Conservation (phyloP, 495 filamentous ascomycete species). For the Astrothelium subdiscretum region DNA sequence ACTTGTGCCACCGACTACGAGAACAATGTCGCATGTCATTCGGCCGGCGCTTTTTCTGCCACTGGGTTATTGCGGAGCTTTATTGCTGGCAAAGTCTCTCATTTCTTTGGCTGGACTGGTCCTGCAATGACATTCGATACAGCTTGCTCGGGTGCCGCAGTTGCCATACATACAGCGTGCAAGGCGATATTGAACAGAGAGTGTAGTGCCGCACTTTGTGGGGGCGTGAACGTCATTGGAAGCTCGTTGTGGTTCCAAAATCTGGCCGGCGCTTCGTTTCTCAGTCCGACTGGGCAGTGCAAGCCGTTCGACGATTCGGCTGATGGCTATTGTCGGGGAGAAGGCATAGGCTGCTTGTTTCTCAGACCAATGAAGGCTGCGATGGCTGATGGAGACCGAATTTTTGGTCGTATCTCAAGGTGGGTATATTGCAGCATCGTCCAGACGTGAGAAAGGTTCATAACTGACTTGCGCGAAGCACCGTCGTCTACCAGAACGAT, state of each 20-base stretch:
- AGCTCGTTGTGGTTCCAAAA: conserved; percentile 20
- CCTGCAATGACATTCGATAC: conserved; percentile 15
- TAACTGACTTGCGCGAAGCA: conserved; percentile 13
- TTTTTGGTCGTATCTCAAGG: conserved; percentile 17
- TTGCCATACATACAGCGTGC: conserved; percentile 27
- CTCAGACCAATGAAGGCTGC: conserved; percentile 27
- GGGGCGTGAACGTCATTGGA: conserved; percentile 28
- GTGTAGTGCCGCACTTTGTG: conserved; percentile 28
- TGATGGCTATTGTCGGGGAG: conserved; percentile 31
- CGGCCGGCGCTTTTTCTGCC: conserved; percentile 11
- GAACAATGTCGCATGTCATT: conserved; percentile 13
- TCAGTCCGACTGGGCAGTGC: conserved; percentile 30
- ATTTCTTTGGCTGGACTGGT: conserved; percentile 5
- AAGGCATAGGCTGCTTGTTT: conserved; percentile 24
- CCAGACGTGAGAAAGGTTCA: neutral
- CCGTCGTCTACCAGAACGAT: conserved; percentile 24
- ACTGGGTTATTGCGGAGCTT: conserved; percentile 20
- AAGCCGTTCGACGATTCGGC: conserved; percentile 31
- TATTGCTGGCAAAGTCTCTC: conserved; percentile 22
- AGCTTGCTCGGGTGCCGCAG: conserved; percentile 26
- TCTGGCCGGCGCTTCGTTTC: conserved; percentile 16
- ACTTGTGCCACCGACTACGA: conserved; percentile 18
- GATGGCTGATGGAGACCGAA: conserved; percentile 20
- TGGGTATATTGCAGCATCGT: neutral
- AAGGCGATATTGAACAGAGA: conserved; percentile 27